phyloP scores from a whole-genome alignment of 23 red algal species.

The Cyanidiococcus yangmingshanensis region DNA sequence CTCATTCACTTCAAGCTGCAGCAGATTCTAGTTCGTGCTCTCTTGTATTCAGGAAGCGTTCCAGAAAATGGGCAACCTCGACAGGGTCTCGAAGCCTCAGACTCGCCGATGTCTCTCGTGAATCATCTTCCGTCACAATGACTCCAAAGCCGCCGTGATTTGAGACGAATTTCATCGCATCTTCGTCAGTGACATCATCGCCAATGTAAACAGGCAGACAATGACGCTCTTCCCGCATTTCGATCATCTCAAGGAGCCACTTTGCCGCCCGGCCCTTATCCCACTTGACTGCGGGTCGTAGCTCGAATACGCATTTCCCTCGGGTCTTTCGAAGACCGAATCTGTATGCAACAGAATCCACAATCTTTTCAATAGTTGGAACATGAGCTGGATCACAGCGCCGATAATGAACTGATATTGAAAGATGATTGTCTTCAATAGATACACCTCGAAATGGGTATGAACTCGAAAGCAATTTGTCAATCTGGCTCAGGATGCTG shows the following conservation, averaged over 20 bases:
- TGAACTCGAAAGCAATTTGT: neutral
- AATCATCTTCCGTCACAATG: conserved; percentile 32
- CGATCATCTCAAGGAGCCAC: conserved; percentile 47
- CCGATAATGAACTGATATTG: conserved; percentile 67
- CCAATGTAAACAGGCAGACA: conserved; percentile 82
- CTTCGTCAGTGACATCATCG: conserved; percentile 87
- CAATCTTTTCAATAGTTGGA: conserved; percentile 1
- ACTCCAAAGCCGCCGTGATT: conserved; percentile 32
- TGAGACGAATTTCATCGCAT: conserved; percentile 47
- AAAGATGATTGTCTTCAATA: conserved; percentile 68
- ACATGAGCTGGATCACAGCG: conserved; percentile 17
- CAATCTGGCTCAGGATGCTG: neutral
- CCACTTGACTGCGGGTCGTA: conserved; percentile 66
- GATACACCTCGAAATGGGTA: conserved; percentile 28
- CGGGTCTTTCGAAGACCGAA: conserved; percentile 38
- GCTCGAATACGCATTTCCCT: conserved; percentile 78
- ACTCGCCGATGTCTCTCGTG: conserved; percentile 33
- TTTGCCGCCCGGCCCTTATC: conserved; percentile 83
- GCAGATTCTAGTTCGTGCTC: too few relatives aligned
- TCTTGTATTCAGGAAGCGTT: too few relatives aligned
- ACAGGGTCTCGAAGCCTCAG: conserved; percentile 33
- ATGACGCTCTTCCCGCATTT: neutral
- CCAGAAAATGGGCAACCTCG: conserved; percentile 43
- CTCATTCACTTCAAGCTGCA: too few relatives aligned
- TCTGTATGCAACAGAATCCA: conserved; percentile 31